A percentile compares a stretch with the other conserved stretches of the same genome.
Conservation (phyloP, 495 filamentous ascomycete genomes). For the Lasiosphaeria miniovina region DNA sequence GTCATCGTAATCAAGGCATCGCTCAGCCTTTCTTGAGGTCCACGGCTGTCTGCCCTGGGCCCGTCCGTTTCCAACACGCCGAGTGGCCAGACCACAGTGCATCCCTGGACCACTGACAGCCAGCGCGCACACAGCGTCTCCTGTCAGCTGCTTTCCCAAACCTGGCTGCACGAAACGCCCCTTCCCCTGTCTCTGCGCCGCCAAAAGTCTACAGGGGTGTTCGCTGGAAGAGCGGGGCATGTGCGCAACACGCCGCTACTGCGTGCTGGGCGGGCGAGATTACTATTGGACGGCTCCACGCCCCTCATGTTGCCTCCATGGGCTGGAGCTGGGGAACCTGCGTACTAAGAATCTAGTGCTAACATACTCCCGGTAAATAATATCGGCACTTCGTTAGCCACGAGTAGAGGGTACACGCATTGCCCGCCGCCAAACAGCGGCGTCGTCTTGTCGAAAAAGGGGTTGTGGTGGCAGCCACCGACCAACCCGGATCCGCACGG, state of each 20-base stretch:
- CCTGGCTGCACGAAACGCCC: neutral
- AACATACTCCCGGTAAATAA: no score
- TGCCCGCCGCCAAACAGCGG: neutral
- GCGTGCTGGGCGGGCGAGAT: neutral
- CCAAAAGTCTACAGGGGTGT: neutral
- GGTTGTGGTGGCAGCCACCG: neutral
- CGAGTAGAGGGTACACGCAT: neutral
- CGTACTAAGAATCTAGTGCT: no score
- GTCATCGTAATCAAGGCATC: neutral
- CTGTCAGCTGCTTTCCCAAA: neutral
- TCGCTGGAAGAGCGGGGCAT: neutral
- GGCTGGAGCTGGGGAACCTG: no score
- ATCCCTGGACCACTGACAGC: no score
- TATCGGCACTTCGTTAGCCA: neutral
- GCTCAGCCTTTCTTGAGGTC: neutral
- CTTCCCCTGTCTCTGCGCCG: conserved; percentile 1
- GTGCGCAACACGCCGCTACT: neutral
- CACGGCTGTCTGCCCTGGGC: no score
- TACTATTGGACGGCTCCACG: neutral
- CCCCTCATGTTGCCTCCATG: no score
- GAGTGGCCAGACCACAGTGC: neutral
- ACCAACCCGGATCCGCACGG: conserved; percentile 1
- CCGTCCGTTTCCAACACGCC: neutral
- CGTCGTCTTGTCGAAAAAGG: neutral
- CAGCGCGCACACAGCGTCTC: neutral